These are phyloP conservation scores for Nasturtium officinale DNA, from an alignment of 345 rosid genomes.

Conservation along the genomic window DNA sequence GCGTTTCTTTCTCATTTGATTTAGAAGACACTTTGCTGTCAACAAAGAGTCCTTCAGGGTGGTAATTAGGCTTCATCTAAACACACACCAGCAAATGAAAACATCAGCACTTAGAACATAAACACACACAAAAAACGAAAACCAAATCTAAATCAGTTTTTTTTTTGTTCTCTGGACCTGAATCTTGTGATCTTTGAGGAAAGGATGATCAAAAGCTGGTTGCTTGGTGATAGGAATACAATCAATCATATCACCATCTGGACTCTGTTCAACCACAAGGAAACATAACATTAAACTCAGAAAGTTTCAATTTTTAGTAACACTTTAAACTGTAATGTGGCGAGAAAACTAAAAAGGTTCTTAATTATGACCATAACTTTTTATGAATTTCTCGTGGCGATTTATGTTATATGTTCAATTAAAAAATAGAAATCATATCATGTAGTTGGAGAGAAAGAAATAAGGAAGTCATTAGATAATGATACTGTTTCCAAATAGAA, in stretches of 20 bases:
- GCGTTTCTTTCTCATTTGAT: constrained; percentile 54
- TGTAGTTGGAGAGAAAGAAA: constrained; percentile 35
- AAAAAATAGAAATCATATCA: constrained; percentile 24
- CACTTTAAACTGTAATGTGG: neutral
- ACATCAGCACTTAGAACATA: neutral
- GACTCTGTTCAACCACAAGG: constrained; percentile 52
- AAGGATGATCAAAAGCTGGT: constrained; percentile 98
- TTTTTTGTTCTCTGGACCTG: constrained; percentile 64
- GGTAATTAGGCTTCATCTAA: constrained; percentile 86
- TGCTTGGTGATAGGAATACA: constrained; percentile 84
- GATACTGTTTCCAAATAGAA: constrained; percentile 29
- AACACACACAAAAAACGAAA: neutral
- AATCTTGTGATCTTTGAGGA: constrained; percentile 91
- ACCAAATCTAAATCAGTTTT: neutral
- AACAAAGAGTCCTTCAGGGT: constrained; percentile 83
- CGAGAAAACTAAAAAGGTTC: neutral
- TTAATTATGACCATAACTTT: constrained; percentile 33
- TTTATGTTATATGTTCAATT: neutral
- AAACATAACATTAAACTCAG: constrained; percentile 4
- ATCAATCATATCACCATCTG: constrained; percentile 83
- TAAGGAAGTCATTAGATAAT: constrained; percentile 27
- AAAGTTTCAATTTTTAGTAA: constrained; percentile 3
- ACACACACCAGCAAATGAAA: constrained; percentile 12
- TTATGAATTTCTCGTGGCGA: constrained; percentile 7
- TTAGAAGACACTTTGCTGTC: constrained; percentile 62